Evolutionary conservation across 495 filamentous ascomycete genomes (phyloP).

Genomic region (Penicillium angulare): DNA sequence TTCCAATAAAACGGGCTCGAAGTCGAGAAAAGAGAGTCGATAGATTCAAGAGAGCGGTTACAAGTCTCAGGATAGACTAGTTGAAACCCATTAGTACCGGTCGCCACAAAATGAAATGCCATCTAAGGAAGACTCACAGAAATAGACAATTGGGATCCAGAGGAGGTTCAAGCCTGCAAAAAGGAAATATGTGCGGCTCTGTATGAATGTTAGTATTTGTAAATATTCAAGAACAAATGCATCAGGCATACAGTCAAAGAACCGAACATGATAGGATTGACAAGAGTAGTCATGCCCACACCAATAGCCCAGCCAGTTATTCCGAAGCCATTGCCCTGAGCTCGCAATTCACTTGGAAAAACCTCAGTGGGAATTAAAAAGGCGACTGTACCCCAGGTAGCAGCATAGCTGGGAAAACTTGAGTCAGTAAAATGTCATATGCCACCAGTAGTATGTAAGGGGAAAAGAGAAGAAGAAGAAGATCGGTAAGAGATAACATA

Average conservation of each 20-base stretch:
- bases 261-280: constrained; percentile 52
- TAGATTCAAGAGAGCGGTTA: constrained; percentile 58
- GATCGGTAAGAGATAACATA: constrained; percentile 11
- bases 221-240: neutral
- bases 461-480: neutral
- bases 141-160: constrained; percentile 51
- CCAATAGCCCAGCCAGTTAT: constrained; percentile 59
- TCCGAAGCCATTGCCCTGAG: constrained; percentile 55
- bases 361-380: constrained; percentile 56
- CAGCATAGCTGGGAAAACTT: constrained; percentile 36
- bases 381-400: constrained; percentile 55
- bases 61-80: constrained; percentile 57
- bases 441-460: no score
- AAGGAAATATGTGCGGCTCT: constrained; percentile 52
- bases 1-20: constrained; percentile 36
- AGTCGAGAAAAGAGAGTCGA: constrained; percentile 51
- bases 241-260: constrained; percentile 26
- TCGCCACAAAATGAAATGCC: no score
- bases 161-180: constrained; percentile 54
- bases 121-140: constrained; percentile 31
- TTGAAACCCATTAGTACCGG: no score
- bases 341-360: constrained; percentile 50
- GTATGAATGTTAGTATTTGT: constrained; percentile 4
- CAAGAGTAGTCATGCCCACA: constrained; percentile 52
- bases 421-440: neutral